Evolutionary conservation across 2,329 filamentous ascomycete genomes (phyloP).

Genomic region (Claviceps maximensis): DNA sequence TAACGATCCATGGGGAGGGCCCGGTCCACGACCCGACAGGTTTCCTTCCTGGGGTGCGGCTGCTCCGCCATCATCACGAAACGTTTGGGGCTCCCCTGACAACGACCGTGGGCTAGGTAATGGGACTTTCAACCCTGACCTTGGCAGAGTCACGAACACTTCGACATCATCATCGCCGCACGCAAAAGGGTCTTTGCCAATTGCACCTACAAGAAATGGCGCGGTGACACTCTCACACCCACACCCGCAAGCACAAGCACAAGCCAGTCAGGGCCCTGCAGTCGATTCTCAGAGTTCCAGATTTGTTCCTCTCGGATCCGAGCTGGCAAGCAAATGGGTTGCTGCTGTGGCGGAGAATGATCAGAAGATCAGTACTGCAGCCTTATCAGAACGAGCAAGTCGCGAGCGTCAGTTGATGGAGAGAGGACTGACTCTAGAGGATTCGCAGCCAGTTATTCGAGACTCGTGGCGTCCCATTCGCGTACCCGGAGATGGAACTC

Average conservation of each 20-base stretch:
- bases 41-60: slow-evolving; percentile 36
- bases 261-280: slow-evolving; percentile 9
- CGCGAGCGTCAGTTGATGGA: slow-evolving; percentile 31
- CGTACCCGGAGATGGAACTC: slow-evolving; percentile 23
- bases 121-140: slow-evolving; percentile 57
- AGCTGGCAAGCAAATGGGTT: slow-evolving; percentile 29
- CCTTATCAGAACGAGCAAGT: slow-evolving; percentile 25
- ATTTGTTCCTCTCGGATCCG: slow-evolving; percentile 16
- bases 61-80: slow-evolving; percentile 34
- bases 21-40: slow-evolving; percentile 31
- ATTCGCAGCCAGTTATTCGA: slow-evolving; percentile 34
- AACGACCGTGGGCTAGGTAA: slow-evolving; percentile 62
- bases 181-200: slow-evolving; percentile 31
- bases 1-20: slow-evolving; percentile 24
- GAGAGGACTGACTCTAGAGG: slow-evolving; percentile 29
- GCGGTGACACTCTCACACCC: neutral
- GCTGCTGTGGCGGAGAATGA: slow-evolving; percentile 32
- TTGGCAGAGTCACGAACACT: slow-evolving; percentile 35
- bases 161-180: slow-evolving; percentile 19
- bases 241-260: slow-evolving; percentile 17
- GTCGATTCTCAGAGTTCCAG: slow-evolving; percentile 20
- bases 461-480: slow-evolving; percentile 40
- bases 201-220: slow-evolving; percentile 22
- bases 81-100: slow-evolving; percentile 65
- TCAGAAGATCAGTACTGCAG: slow-evolving; percentile 27